Evolutionary conservation across 306 rosid genomes (phyloP), one percentile per base, ranked within the genome.

Genomic region (Acacia confusa): DNA sequence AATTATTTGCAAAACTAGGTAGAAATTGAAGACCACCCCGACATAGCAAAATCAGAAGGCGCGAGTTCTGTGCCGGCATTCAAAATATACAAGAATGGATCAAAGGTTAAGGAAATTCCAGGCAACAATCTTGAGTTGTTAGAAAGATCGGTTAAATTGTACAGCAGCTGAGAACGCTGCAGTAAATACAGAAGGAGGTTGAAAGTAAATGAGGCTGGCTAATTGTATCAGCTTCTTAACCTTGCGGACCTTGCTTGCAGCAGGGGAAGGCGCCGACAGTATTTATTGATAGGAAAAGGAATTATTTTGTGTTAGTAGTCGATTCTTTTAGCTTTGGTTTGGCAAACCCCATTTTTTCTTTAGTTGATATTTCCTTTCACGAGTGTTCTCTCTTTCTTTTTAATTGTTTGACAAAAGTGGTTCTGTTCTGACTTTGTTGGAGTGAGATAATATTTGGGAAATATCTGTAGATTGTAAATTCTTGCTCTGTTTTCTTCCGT

Each of bases 61-160:
- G 94, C 92, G 78, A 87, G 47, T 69, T 83, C 85, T 30, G 68
- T 82, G 40, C 98, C 98, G 66, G 81, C 87, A 3, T 95, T 92
- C 85, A 95, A 85, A 82, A 91, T 95, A 86, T 95, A 95, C 83
- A 95, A 89, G 82, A 92, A 95, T 52, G 97, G 98, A 74, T 90
- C 92, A 66, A 87, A 89, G 76, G 94, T 92, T 60, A 86, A 87
- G 78, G 98, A 92, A 79, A 86, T 95, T 71, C 83, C 97, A 25
- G 94, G 92, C 63, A 89, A 79, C 41, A 83, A 88, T 50, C 87
- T 77, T 16, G 88, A 89, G 74, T 47, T 90, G 74, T 85, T 95
- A 78, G 99, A 95, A 50, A 91, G 88, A 86, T 88, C 95, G 20
- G 91, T 95, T 78, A 89, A 84, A 81, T 75, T 88, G 86, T 95